phyloP scores from a whole-genome alignment of 1,284 basidiomycete genomes.

The Caloboletus inedulis region DNA sequence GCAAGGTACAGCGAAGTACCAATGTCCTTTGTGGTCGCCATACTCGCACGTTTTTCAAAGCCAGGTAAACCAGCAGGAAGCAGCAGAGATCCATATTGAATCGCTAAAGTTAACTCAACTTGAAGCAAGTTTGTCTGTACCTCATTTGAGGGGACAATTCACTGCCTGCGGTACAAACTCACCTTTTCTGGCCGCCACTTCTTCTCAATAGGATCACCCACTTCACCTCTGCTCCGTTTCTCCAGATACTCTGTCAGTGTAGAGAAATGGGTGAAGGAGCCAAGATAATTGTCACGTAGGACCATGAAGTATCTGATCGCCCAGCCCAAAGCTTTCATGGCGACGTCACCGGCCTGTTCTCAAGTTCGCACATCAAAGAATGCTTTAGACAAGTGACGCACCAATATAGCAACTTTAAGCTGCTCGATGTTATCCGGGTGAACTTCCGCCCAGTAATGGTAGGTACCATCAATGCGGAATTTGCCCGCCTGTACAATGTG shows the following conservation, averaged over 20 bases:
- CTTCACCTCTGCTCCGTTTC: conserved; percentile 54
- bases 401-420: conserved; percentile 67
- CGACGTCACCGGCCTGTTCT: conserved; percentile 47
- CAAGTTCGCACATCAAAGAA: conserved; percentile 3
- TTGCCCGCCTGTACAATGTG: conserved; percentile 58
- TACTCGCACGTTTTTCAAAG: conserved; percentile 42
- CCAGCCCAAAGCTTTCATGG: conserved; percentile 81
- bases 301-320: conserved; percentile 83
- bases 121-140: conserved; percentile 77
- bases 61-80: conserved; percentile 77
- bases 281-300: conserved; percentile 88
- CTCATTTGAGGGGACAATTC: conserved; percentile 6
- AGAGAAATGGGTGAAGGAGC: conserved; percentile 86
- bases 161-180: conserved; percentile 24
- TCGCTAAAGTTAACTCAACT: conserved; percentile 59
- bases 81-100: conserved; percentile 56
- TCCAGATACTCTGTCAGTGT: conserved; percentile 82
- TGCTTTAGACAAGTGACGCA: conserved; percentile 34
- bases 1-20: conserved; percentile 57
- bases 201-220: conserved; percentile 76
- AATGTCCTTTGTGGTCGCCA: conserved; percentile 35
- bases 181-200: conserved; percentile 79
- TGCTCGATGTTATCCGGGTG: conserved; percentile 74
- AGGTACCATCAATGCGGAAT: conserved; percentile 66
- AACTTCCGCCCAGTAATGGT: conserved; percentile 69